phyloP scores from a whole-genome alignment of 2,329 filamentous ascomycete species.

The Exophiala sp. region DNA sequence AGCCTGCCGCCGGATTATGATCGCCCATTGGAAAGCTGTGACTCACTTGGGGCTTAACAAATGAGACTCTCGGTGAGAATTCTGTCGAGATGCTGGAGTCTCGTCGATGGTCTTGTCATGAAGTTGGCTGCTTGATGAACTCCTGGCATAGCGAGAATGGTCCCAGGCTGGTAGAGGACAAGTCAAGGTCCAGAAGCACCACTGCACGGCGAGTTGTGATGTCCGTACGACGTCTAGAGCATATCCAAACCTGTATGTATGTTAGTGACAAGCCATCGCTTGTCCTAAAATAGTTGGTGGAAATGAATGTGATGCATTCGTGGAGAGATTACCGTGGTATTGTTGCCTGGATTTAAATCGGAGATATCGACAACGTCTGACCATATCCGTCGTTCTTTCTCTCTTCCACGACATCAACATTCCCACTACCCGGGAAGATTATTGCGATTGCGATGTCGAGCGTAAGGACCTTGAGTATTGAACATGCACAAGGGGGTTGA shows the following conservation, averaged over 20 bases:
- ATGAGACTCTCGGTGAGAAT: not conserved
- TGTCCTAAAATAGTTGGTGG: slow-evolving; percentile 6
- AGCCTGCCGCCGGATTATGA: not conserved
- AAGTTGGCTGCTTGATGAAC: not conserved
- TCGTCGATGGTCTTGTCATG: not conserved
- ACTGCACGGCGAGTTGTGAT: not conserved
- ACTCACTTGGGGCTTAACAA: not conserved
- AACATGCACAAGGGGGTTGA: not conserved
- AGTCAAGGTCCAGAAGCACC: too few species aligned
- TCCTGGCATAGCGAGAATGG: too few species aligned
- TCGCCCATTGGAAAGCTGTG: not conserved
- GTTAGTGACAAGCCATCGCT: slow-evolving; percentile 22
- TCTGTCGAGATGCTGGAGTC: not conserved
- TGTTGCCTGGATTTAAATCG: slow-evolving; percentile 8
- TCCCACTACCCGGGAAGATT: not conserved
- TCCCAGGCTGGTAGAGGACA: too few species aligned
- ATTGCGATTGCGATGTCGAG: not conserved
- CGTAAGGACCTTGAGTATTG: not conserved
- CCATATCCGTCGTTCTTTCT: not conserved
- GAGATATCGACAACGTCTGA: not conserved
- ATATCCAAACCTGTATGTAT: slow-evolving; percentile 11
- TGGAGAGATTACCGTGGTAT: not conserved
- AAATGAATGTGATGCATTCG: slow-evolving; percentile 5
- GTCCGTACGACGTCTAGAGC: not conserved
- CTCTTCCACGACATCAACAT: not conserved